Conservation (phyloP, 176 grass and related monocot species). For the Rhipidocladum racemiflorum region DNA sequence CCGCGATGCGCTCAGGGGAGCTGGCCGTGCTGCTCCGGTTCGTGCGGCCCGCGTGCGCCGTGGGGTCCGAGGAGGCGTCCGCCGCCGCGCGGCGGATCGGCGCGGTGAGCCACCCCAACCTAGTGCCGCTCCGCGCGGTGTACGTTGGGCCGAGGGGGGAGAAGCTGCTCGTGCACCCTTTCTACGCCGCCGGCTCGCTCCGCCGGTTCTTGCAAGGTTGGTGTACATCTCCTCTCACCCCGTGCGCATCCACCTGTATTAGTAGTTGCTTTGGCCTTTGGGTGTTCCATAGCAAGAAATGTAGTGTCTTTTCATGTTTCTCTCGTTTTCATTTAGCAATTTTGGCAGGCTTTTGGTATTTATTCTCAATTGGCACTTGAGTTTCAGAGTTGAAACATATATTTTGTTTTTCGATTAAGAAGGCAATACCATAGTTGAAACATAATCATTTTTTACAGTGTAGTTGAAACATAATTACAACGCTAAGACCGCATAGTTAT, state of each 20-base stretch:
- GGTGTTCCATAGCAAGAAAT: background rate
- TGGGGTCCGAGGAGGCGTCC: slow-evolving; percentile 48
- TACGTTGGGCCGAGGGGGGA: slow-evolving; percentile 85
- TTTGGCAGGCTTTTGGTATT: background rate
- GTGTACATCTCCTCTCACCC: background rate
- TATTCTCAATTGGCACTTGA: background rate
- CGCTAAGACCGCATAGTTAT: background rate
- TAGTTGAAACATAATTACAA: background rate
- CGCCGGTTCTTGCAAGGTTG: slow-evolving; percentile 65
- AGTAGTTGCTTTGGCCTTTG: background rate
- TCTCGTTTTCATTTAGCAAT: background rate
- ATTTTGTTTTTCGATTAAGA: too few relatives aligned
- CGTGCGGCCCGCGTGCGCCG: slow-evolving; percentile 70
- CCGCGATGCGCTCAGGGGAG: slow-evolving; percentile 46
- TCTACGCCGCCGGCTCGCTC: slow-evolving; percentile 87
- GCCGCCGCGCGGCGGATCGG: slow-evolving; percentile 58
- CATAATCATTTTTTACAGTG: too few relatives aligned
- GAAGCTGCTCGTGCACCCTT: slow-evolving; percentile 87
- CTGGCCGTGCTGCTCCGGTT: slow-evolving; percentile 76
- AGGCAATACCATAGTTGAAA: too few relatives aligned
- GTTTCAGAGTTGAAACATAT: background rate
- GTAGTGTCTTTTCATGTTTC: background rate
- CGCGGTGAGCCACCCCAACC: slow-evolving; percentile 60
- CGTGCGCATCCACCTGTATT: background rate
- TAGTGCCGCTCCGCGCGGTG: slow-evolving; percentile 73